phyloP scores from a whole-genome alignment of 78 protist genomes.

The Cavenderia fasciculata region DNA sequence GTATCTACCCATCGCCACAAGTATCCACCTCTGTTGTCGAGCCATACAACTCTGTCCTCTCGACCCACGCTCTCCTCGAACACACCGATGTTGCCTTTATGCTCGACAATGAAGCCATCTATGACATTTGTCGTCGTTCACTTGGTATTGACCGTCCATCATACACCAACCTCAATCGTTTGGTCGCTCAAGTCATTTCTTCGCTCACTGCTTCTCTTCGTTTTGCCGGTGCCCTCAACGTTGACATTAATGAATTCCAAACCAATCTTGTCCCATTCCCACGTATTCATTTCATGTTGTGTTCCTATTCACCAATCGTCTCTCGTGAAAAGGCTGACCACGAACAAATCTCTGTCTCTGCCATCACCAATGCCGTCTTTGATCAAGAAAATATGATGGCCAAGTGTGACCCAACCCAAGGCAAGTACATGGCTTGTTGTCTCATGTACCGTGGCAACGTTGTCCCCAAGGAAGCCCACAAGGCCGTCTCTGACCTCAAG shows the following conservation, averaged over 20 bases:
- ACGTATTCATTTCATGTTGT: slow-evolving; percentile 96
- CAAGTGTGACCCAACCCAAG: slow-evolving; percentile 99
- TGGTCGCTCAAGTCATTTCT: slow-evolving; percentile 97
- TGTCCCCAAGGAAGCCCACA: slow-evolving; percentile 99
- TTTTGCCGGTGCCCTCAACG: slow-evolving; percentile 98
- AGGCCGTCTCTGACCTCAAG: slow-evolving; percentile 96
- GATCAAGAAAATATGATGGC: slow-evolving; percentile 98
- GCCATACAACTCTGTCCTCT: slow-evolving; percentile 99
- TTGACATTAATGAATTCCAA: slow-evolving; percentile 99
- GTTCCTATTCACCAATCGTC: slow-evolving; percentile 98
- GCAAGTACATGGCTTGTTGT: slow-evolving; percentile 99
- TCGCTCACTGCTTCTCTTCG: slow-evolving; percentile 99
- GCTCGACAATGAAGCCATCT: slow-evolving; percentile 98
- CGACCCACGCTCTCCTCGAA: slow-evolving; percentile 97
- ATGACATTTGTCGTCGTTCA: slow-evolving; percentile 97
- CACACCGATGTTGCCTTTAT: slow-evolving; percentile 97
- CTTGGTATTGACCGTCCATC: slow-evolving; percentile 98
- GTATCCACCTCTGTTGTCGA: slow-evolving; percentile 99
- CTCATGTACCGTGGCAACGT: slow-evolving; percentile 99
- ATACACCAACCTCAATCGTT: slow-evolving; percentile 98
- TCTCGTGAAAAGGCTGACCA: slow-evolving; percentile 98
- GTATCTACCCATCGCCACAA: slow-evolving; percentile 97
- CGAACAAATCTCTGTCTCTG: slow-evolving; percentile 97
- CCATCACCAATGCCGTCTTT: slow-evolving; percentile 98
- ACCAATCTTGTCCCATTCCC: slow-evolving; percentile 99